Evolutionary conservation across 148 eudicot genomes (phyloP), one percentile per base, ranked within the genome.

Genomic region (Selenicereus undatus): DNA sequence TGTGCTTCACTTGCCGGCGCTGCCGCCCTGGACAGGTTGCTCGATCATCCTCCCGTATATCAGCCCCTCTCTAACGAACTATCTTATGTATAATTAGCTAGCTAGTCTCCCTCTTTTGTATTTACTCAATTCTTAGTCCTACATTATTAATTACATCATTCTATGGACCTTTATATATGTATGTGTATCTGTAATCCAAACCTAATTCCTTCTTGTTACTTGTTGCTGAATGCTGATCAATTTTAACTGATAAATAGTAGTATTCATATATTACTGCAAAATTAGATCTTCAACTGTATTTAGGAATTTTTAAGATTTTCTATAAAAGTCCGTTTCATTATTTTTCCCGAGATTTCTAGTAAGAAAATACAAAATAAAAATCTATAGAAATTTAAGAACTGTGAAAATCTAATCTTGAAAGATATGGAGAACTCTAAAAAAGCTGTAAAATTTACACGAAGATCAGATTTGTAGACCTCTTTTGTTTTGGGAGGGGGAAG

Each of bases 21-120:
- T 16, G 74, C 78, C 48, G 78, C 81, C 77, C 62, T 80, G 45
- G 82, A 84, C 79, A 84, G 83, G 79, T 36, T 87, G 82, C 79
- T 84, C 48, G 81, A 82, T 65, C 50, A 73, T 52, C 71, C 58
- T 76, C 42, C 82, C 78, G 73, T 81, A 64, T 48, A 8, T 48
- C 13, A 48, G 14, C 13, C 52, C 1, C 52, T 48, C 52, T 48
- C 52, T 48, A 48, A 11, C 73, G 8, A 73, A 50, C 12, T 8
- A 18, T 60, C 45, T 64, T 45, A 64, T 76, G 70, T 35, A 58
- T 76, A 60, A 21, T 32, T 56, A 32, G 32, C 11, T 11, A 29
- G 10, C 14, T 50, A 50, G 22, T 50, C 58, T 54, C 4, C 43
- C 35, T 18, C 43, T 21, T 11, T 75, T 29, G 14, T 54, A 48